phyloP scores from a whole-genome alignment of 139 green algal genomes.

The Dunaliella sp. region DNA sequence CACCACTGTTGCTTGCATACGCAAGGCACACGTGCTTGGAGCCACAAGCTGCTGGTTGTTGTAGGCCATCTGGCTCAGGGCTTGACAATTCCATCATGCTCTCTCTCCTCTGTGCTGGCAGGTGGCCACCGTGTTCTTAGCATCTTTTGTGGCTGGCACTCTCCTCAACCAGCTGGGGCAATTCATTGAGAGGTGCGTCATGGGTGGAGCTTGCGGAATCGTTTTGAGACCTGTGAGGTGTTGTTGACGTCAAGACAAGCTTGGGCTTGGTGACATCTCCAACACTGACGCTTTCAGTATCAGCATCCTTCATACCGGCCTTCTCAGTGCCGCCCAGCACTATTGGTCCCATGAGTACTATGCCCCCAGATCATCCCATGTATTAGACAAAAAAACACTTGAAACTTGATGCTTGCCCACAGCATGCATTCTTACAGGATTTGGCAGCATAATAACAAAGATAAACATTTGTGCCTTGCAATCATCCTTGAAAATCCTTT shows the following conservation, averaged over 20 bases:
- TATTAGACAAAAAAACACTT: background rate
- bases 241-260: conserved; percentile 6
- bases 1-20: too few relatives aligned
- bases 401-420: background rate
- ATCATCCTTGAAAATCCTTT: background rate
- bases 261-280: background rate
- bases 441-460: background rate
- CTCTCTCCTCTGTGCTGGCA: conserved; percentile 40
- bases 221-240: too few relatives aligned
- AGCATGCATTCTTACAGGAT: background rate
- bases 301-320: background rate
- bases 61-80: background rate
- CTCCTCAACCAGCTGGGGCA: conserved; percentile 54
- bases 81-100: background rate
- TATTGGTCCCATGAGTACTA: too few relatives aligned
- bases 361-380: background rate
- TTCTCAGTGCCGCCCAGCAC: too few relatives aligned
- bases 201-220: too few relatives aligned
- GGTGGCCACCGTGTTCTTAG: conserved; percentile 72
- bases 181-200: conserved; percentile 31
- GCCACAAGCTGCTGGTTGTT: background rate
- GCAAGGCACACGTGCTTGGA: background rate
- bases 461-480: conserved; percentile 23
- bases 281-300: conserved; percentile 21
- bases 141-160: conserved; percentile 58